Evolutionary conservation across 164 flowering plant species (phyloP), one percentile per base, ranked within the genome.

Genomic region (Aristolochia californica): DNA sequence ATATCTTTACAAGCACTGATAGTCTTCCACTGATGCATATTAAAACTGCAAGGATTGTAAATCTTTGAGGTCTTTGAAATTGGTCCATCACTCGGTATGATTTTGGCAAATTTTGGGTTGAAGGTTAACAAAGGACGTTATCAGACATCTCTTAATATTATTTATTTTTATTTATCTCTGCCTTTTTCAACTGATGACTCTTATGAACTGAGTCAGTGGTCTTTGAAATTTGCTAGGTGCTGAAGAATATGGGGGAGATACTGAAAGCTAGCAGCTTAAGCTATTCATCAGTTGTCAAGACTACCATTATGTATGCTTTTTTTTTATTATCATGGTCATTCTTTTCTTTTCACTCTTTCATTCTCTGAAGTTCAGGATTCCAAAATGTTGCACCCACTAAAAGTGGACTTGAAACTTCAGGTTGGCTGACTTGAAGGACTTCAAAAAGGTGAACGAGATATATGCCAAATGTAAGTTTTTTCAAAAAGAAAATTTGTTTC

Each of bases 381-480:
- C 21, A 17, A 9, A 52, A 22, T 23, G 47, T 40, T 51, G 17
- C 20, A 50, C 22, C 24, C 15, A 27, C 30, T 48, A 16, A 22
- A n/a, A 10, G 22, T 22, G 20, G 1, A 22, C 26, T 50, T 49
- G n/a, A 10, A 22, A 56, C 27, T 45, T 23, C 83, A 94, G 99
- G 97, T 77, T 94, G 77, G 96, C 97, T 55, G 99, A 94, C 75
- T 67, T 94, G 84, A 82, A 83, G 45, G 99, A 93, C 77, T 93
- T 93, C 83, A 84, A 90, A 80, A 84, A 71, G 81, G 99, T 94
- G 45, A 94, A 94, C 61, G 99, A 84, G 72, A 77, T 94, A 14
- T 94, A 94, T 75, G 97, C 83, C 17, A 90, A 80, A 77, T 90
- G 99, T 93, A 63, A 87, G 99, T 84, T 43, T 24, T 23, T 25